Conservation (phyloP, 2,329 filamentous ascomycete species). For the Aspergillus tamarii region DNA sequence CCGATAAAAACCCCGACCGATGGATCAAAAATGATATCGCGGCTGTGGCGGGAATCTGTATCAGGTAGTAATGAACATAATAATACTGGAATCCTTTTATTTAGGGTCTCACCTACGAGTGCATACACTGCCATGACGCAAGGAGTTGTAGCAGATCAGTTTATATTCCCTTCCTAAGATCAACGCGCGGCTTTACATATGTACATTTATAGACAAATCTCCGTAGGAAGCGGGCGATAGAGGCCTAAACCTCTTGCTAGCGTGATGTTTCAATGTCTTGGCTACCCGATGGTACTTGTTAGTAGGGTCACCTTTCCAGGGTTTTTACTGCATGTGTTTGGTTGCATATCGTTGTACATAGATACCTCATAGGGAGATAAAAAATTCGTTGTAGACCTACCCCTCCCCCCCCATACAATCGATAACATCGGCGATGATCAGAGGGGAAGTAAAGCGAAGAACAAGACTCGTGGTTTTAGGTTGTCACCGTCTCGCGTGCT, state of each 20-base stretch:
- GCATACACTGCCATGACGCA: conserved; percentile 18
- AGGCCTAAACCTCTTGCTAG: not conserved
- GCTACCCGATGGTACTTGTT: not conserved
- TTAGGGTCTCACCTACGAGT: not conserved
- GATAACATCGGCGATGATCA: conserved; percentile 12
- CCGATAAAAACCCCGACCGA: conserved; percentile 9
- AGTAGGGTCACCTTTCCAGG: not conserved
- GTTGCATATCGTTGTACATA: not conserved
- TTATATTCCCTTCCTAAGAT: not conserved
- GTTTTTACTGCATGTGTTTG: not conserved
- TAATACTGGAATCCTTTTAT: not conserved
- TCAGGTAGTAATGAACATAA: not conserved
- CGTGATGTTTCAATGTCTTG: not conserved
- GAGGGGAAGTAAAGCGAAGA: conserved; percentile 5
- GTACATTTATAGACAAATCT: not conserved
- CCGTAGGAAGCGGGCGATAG: not conserved
- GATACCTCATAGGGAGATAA: not conserved
- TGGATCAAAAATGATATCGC: conserved; percentile 18
- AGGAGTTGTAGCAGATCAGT: conserved; percentile 9
- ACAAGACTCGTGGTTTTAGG: conserved; percentile 11
- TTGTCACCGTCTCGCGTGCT: conserved; percentile 22
- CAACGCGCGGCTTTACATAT: conserved; percentile 2
- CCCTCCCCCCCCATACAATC: conserved; percentile 9
- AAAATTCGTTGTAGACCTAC: not conserved
- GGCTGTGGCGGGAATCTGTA: conserved; percentile 23